phyloP scores from a whole-genome alignment of 768 basidiomycete genomes.

The Xerocomus potaroensis region DNA sequence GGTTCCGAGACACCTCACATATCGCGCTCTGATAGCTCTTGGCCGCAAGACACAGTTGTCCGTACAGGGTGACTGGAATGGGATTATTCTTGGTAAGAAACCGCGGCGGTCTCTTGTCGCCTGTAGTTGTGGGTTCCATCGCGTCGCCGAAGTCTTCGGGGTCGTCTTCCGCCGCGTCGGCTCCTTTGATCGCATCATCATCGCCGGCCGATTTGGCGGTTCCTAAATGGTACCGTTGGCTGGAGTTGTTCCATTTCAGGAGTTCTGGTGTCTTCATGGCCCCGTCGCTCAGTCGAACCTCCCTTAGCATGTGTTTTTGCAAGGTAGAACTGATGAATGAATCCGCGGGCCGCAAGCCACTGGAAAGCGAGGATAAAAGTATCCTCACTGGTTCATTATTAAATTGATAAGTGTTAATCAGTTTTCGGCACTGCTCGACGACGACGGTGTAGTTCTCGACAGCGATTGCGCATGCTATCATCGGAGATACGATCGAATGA shows the following conservation, averaged over 20 bases:
- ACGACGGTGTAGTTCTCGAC: conserved; percentile 52
- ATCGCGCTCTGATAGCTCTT: conserved; percentile 89
- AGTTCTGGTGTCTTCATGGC: conserved; percentile 60
- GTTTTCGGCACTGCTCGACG: conserved; percentile 71
- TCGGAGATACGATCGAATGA: background rate
- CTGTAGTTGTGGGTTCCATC: conserved; percentile 8
- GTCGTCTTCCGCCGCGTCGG: conserved; percentile 28
- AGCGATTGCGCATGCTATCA: conserved; percentile 67
- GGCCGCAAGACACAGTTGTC: conserved; percentile 76
- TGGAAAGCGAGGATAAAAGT: conserved; percentile 66
- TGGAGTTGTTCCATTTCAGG: conserved; percentile 57
- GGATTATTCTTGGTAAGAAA: conserved; percentile 72
- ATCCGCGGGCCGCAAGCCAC: conserved; percentile 66
- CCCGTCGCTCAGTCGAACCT: conserved; percentile 65
- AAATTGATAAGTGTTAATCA: conserved; percentile 76
- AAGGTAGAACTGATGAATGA: conserved; percentile 73
- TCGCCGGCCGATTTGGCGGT: conserved; percentile 20
- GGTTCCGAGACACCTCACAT: conserved; percentile 51
- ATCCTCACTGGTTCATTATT: conserved; percentile 84
- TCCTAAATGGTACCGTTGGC: conserved; percentile 52
- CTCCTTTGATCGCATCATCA: conserved; percentile 15
- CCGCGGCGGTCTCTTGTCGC: conserved; percentile 29
- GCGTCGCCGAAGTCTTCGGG: conserved; percentile 30
- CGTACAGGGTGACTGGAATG: conserved; percentile 68
- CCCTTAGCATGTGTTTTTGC: conserved; percentile 81